Percentiles rank a stretch among this genome's conserved stretches.
These are phyloP conservation scores for Nakazawaea holstii DNA, from an alignment of 805 yeast genomes.

Conservation along the genomic window DNA sequence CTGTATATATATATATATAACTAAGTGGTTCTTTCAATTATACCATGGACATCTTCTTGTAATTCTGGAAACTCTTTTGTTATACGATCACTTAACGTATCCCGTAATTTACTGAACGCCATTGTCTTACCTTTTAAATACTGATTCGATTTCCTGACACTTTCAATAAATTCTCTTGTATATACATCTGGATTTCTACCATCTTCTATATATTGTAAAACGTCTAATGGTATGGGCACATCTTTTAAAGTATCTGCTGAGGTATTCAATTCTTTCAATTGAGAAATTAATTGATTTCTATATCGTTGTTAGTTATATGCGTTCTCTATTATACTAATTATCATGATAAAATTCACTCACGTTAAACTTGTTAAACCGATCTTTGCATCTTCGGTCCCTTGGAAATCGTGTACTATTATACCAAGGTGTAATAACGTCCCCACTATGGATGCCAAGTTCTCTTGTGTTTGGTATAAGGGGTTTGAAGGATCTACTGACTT, in stretches of 20 bases:
- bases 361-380: slow-evolving; percentile 47
- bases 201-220: slow-evolving; percentile 87
- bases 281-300: slow-evolving; percentile 33
- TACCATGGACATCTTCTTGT: slow-evolving; percentile 48
- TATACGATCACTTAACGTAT: slow-evolving; percentile 64
- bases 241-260: slow-evolving; percentile 27
- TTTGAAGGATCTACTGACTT: slow-evolving; percentile 1
- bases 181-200: slow-evolving; percentile 97
- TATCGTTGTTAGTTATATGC: not conserved
- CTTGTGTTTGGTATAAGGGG: slow-evolving; percentile 25
- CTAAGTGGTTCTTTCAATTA: slow-evolving; percentile 37
- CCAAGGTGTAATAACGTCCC: slow-evolving; percentile 88
- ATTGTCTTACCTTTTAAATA: slow-evolving; percentile 77
- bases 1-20: too few relatives aligned
- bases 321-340: slow-evolving; percentile 15
- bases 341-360: slow-evolving; percentile 31
- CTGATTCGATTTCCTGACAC: slow-evolving; percentile 86
- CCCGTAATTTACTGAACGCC: slow-evolving; percentile 52
- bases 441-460: slow-evolving; percentile 45
- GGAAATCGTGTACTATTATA: slow-evolving; percentile 87
- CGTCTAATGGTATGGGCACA: slow-evolving; percentile 69
- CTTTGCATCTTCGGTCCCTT: slow-evolving; percentile 79
- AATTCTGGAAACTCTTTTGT: slow-evolving; percentile 77
- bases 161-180: slow-evolving; percentile 93
- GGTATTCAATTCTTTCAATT: slow-evolving; percentile 27